Percentiles rank a stretch among this genome's conserved stretches.
phyloP scores from a whole-genome alignment of 345 rosid genomes.

The Tarenaya hassleriana region DNA sequence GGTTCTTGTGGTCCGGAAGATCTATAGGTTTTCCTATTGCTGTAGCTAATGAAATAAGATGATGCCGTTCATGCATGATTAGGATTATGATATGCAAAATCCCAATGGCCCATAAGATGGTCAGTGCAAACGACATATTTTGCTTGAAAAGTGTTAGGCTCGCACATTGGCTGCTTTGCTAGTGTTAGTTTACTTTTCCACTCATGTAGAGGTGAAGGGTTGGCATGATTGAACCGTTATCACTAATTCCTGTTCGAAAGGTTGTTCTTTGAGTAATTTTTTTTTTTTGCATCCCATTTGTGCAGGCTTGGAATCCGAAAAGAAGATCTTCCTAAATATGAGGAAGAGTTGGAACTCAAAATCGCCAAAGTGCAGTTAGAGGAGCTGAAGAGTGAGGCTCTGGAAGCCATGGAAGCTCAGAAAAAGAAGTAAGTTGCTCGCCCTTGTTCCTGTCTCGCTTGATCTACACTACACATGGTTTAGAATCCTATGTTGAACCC shows the following conservation, averaged over 20 bases:
- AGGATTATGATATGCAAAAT: no score
- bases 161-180: no score
- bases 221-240: not conserved
- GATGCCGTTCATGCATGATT: no score
- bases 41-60: conserved; percentile 11
- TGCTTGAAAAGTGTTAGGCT: no score
- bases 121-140: no score
- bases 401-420: conserved; percentile 94
- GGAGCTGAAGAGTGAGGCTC: conserved; percentile 83
- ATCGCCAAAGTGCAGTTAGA: conserved; percentile 81
- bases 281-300: conserved; percentile 7
- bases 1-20: no score
- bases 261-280: not conserved
- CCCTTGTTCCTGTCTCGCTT: no score
- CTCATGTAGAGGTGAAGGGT: not conserved
- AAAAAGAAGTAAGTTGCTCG: conserved; percentile 77
- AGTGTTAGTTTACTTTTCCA: no score
- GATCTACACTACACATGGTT: not conserved
- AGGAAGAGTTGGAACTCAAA: conserved; percentile 70
- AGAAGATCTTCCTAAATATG: conserved; percentile 91
- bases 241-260: no score
- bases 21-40: no score
- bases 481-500: not conserved
- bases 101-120: no score
- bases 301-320: conserved; percentile 73